Conservation (phyloP, 2,329 filamentous ascomycete species). For the Phaeosphaeria sp. region DNA sequence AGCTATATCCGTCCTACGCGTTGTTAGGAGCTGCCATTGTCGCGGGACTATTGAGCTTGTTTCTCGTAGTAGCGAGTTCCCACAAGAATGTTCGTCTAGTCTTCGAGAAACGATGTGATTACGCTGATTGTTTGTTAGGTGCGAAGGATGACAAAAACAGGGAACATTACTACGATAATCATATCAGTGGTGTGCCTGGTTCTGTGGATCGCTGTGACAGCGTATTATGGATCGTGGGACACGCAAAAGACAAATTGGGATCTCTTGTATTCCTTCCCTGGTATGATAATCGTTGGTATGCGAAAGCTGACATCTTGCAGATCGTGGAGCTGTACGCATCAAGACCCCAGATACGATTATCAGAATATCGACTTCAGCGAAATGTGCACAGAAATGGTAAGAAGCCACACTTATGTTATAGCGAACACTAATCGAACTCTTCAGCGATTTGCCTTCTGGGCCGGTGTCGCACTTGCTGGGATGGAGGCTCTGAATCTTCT, state of each 20-base stretch:
- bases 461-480: constrained; percentile 19
- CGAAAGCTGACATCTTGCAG: constrained; percentile 2
- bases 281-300: neutral
- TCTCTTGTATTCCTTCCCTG: constrained; percentile 14
- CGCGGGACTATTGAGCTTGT: constrained; percentile 17
- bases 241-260: constrained; percentile 27
- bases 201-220: constrained; percentile 22
- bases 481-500: constrained; percentile 23
- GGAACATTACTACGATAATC: constrained; percentile 23
- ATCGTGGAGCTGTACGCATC: constrained; percentile 27
- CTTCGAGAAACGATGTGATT: neutral
- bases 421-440: neutral
- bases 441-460: constrained; percentile 22
- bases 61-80: constrained; percentile 23
- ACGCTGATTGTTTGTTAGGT: constrained; percentile 11
- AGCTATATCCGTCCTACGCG: constrained; percentile 19
- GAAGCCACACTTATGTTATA: neutral
- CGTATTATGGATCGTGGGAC: constrained; percentile 29
- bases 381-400: constrained; percentile 25
- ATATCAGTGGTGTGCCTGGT: constrained; percentile 20
- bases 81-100: constrained; percentile 15
- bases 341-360: constrained; percentile 12
- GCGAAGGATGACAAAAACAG: constrained; percentile 24
- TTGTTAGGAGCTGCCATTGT: constrained; percentile 17
- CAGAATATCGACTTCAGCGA: constrained; percentile 19